Percentiles rank a stretch among this genome's conserved stretches.
phyloP scores from a whole-genome alignment of 352 stramenopile species.

The Sclerospora graminicola region DNA sequence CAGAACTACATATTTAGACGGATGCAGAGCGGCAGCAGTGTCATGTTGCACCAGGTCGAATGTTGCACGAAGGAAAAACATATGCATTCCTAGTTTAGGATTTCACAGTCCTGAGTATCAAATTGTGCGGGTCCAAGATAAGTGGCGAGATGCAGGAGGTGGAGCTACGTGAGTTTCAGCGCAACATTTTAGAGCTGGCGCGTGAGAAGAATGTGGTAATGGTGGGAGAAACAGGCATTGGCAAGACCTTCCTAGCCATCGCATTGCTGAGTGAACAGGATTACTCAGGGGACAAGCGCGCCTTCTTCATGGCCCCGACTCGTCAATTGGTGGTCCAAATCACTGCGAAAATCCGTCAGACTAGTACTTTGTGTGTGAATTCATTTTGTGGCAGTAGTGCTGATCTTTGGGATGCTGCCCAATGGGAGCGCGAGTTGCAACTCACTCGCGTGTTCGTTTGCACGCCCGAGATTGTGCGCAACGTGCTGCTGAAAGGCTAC shows the following conservation, averaged over 20 bases:
- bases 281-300: conserved; percentile 49
- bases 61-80: too few species aligned
- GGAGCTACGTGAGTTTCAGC: conserved; percentile 61
- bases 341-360: conserved; percentile 55
- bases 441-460: conserved; percentile 71
- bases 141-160: conserved; percentile 17
- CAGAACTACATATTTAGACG: too few species aligned
- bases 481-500: conserved; percentile 77
- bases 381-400: conserved; percentile 37
- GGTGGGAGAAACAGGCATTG: conserved; percentile 75
- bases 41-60: too few species aligned
- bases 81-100: too few species aligned
- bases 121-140: too few species aligned
- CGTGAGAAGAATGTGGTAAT: conserved; percentile 75
- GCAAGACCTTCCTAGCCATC: conserved; percentile 81
- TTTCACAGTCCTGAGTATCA: too few species aligned
- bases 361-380: conserved; percentile 43
- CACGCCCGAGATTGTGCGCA: conserved; percentile 81
- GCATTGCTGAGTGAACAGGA: conserved; percentile 64
- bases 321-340: conserved; percentile 78
- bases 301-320: conserved; percentile 76
- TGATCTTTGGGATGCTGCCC: conserved; percentile 51
- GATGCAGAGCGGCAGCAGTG: too few species aligned
- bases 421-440: conserved; percentile 50
- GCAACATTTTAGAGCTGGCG: conserved; percentile 52